Evolutionary conservation across 2,329 filamentous ascomycete genomes (phyloP), one percentile per base, ranked within the genome.

Genomic region (Penicillium vulpinum): DNA sequence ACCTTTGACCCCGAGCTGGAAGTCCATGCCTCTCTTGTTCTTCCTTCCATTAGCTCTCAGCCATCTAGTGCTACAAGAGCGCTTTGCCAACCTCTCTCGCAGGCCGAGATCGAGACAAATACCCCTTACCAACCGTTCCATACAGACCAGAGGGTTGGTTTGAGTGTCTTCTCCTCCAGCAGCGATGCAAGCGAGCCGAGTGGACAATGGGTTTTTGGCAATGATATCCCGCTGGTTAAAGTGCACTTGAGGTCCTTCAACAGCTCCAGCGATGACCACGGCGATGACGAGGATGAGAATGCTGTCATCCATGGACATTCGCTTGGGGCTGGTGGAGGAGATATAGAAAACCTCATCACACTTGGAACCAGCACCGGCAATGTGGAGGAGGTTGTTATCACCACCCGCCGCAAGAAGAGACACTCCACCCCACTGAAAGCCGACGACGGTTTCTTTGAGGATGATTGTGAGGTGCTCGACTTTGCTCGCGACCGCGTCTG

Each of bases 61-160:
- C 59, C 76, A 62, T 67, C 77, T 72, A 65, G 73, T 72, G 52
- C 72, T 67, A 65, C 67, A 62, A 62, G 70, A 68, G 48, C 67
- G 62, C 64, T 79, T 76, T 67, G 76, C 73, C 67, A 83, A 79
- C 71, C 88, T 79, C 74, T 90, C 77, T 71, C 89, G 78, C 71
- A 92, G 85, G 91, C 91, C 6, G 92, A 97, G 78, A 95, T 96
- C 62, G 94, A 99, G 70, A 96, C 93, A 1, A 97, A 93, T 69
- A 90, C 92, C 5, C 91, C 93, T 2, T 97, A 96, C 67, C 92
- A 96, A 68, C 93, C 94, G 1, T 97, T 97, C 78, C 93, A 97
- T 72, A 94, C 92, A 0, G 92, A 97, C 69, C 85, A 86, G 53
- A 86, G 93, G 3, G 90, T 97, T 43, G 85, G 83, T n/a, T 80